Evolutionary conservation across 2,329 filamentous ascomycete genomes (phyloP).

Genomic region (Arthroderma uncinatum): DNA sequence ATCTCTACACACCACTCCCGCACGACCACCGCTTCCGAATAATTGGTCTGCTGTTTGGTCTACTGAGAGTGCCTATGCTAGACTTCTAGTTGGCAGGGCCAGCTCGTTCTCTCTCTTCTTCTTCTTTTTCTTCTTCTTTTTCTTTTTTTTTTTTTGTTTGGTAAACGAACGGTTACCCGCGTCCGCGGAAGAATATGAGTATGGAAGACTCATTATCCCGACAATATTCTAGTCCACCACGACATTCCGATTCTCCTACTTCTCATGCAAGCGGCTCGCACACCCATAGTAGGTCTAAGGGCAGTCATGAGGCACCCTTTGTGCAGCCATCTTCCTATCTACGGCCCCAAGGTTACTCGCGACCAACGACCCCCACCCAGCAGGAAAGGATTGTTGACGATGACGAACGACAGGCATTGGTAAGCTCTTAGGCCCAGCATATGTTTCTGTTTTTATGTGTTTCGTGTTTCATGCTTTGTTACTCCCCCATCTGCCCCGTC

Average conservation of each 20-base stretch:
- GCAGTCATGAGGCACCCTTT: constrained; percentile 36
- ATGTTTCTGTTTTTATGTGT: constrained; percentile 7
- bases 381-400: constrained; percentile 38
- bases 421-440: constrained; percentile 23
- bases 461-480: constrained; percentile 3
- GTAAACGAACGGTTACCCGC: background rate
- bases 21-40: background rate
- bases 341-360: constrained; percentile 29
- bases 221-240: constrained; percentile 14
- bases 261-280: constrained; percentile 12
- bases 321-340: constrained; percentile 41
- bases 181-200: constrained; percentile 15
- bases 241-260: constrained; percentile 9
- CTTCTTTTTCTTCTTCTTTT: constrained; percentile 1
- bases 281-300: constrained; percentile 12
- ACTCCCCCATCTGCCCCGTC: background rate
- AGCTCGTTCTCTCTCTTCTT: background rate
- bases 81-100: background rate
- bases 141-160: background rate
- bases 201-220: constrained; percentile 20
- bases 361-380: constrained; percentile 31
- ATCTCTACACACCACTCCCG: background rate
- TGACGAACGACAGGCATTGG: constrained; percentile 41
- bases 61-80: background rate
- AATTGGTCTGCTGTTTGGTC: background rate